Percentiles rank a stretch among this genome's conserved stretches.
Evolutionary conservation across 164 flowering plant genomes (phyloP).

Genomic region (Sedum album): DNA sequence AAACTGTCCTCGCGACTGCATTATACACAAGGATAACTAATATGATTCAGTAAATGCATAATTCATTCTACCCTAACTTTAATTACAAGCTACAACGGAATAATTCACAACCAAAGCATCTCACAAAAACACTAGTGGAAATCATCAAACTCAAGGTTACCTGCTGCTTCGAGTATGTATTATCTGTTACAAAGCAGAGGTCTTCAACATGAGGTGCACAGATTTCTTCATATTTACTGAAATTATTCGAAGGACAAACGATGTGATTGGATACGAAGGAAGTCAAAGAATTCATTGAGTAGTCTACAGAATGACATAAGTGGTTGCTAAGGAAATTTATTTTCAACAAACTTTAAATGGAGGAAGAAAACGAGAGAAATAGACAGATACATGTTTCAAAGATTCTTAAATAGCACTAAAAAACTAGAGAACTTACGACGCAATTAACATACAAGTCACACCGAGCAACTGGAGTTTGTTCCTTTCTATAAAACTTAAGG

Average conservation of each 20-base stretch:
- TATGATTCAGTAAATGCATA: not conserved
- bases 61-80: not conserved
- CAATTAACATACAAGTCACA: conserved; percentile 92
- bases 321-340: no score
- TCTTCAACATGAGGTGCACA: conserved; percentile 52
- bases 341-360: no score
- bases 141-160: conserved; percentile 11
- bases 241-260: not conserved
- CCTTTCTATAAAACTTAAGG: conserved; percentile 58
- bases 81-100: not conserved
- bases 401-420: not conserved
- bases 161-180: conserved; percentile 46
- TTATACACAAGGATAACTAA: not conserved
- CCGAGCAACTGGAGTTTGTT: conserved; percentile 88
- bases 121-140: not conserved
- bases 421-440: conserved; percentile 61
- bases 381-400: not conserved
- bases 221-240: conserved; percentile 44
- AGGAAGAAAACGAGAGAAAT: no score
- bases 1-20: not conserved
- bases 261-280: not conserved
- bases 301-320: no score
- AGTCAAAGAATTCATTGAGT: not conserved
- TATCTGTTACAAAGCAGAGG: conserved; percentile 64
- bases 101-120: not conserved